Evolutionary conservation across 345 rosid genomes (phyloP).

Genomic region (Psidium guajava): DNA sequence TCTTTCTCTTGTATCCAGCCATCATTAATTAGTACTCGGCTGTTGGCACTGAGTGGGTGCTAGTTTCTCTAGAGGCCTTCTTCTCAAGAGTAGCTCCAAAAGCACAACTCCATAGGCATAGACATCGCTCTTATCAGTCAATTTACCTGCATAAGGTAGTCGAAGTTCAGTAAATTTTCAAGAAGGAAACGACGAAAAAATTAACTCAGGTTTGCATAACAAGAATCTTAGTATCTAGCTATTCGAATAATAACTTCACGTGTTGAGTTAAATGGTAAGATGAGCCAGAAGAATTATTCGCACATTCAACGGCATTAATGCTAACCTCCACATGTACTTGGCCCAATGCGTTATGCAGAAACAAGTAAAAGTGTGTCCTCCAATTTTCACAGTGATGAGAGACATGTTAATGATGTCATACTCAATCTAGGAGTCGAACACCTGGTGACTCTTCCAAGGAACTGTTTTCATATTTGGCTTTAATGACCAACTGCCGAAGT

Average conservation of each 20-base stretch:
- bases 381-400: not conserved
- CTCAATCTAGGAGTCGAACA: not conserved
- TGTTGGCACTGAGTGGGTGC: too few relatives aligned
- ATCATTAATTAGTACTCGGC: too few relatives aligned
- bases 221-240: too few relatives aligned
- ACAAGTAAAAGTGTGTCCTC: not conserved
- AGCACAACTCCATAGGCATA: too few relatives aligned
- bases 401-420: not conserved
- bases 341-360: not conserved
- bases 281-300: not conserved
- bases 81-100: too few relatives aligned
- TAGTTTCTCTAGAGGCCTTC: too few relatives aligned
- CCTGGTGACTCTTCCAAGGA: not conserved
- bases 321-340: not conserved
- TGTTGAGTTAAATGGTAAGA: not conserved
- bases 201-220: too few relatives aligned
- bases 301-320: not conserved
- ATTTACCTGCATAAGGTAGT: not conserved
- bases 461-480: not conserved
- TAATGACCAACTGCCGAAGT: not conserved
- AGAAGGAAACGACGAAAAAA: not conserved
- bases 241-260: not conserved
- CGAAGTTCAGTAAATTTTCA: not conserved
- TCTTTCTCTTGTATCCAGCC: too few relatives aligned
- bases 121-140: too few relatives aligned